Base-by-base conservation (phyloP, 2,329 filamentous ascomycete genomes). In the Chaetomium sp. region DNA sequence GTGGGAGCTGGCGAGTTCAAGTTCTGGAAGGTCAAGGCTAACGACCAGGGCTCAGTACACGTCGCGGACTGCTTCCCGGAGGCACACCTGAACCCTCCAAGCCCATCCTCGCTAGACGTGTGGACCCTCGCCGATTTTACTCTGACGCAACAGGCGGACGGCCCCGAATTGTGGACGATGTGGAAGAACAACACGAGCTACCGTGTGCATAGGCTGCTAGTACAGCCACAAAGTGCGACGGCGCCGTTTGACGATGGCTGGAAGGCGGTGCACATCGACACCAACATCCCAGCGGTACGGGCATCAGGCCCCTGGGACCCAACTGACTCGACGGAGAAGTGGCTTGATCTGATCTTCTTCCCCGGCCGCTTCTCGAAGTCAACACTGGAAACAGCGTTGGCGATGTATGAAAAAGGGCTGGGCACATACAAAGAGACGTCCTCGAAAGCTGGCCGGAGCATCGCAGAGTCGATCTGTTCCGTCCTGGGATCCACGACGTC, bases 1-100 rank as follows among this genome's bases (percentile, higher is more conserved):
- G 84, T 94, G 60, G 88, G 91, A 35, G 82, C 85, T 42, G 88
- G 94, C 38, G 87, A 92, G 67, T 97, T 99, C 78, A 97, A 96
- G 70, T 91, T 99, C 68, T 99, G 91, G 89, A 79, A 75, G 61
- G 72, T 84, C n/a, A 81, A 82, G 52, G 81, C 87, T 14, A 81
- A 85, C 62, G 81, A 85, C 52, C 80, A 80, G 63, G 78, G 87
- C 64, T 76, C 74, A 2, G 69, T 90, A 19, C 77, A 84, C 7
- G 76, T 95, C 11, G 80, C 84, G 59, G 89, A 95, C 63, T 74
- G 89, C 27, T 91, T 88, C 62, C 80, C 87, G 0, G 76, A 79
- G 9, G 67, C 74, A 6, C 75, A 79, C 10, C 75, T 94, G 36
- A 77, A 86, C 33, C 88, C 91, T 1, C 81, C 82, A 57, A 85